phyloP scores from a whole-genome alignment of 2,329 filamentous ascomycete genomes.

The Aspergillus luchuensis region DNA sequence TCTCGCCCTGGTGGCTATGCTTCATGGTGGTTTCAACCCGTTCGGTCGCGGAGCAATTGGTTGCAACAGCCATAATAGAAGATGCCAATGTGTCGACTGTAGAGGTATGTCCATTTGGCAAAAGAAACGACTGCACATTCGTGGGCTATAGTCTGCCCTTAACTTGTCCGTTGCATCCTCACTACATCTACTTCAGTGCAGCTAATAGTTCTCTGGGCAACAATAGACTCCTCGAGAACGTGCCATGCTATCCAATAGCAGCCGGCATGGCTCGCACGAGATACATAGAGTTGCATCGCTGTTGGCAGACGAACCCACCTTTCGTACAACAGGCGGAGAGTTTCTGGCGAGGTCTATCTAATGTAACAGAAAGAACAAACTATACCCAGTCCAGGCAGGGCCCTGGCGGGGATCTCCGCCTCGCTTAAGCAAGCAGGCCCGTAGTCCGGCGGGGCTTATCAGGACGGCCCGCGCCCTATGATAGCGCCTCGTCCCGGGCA shows the following conservation, averaged over 20 bases:
- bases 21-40: conserved; percentile 7
- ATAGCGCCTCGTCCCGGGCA: neutral
- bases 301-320: neutral
- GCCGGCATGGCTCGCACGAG: neutral
- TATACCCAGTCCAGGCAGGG: neutral
- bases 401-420: neutral
- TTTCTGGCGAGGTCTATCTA: neutral
- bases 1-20: conserved; percentile 1
- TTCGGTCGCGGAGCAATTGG: conserved; percentile 15
- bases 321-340: neutral
- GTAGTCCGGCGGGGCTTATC: neutral
- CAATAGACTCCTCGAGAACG: neutral
- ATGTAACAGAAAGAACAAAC: neutral
- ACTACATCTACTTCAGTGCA: neutral
- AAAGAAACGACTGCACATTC: neutral
- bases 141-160: neutral
- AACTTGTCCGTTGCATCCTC: neutral
- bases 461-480: neutral
- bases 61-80: conserved; percentile 11
- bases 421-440: neutral
- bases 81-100: neutral
- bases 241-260: neutral
- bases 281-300: neutral
- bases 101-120: neutral
- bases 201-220: neutral